Evolutionary conservation across 2,329 filamentous ascomycete genomes (phyloP), one percentile per base, ranked within the genome.

Genomic region (Amylocarpus encephaloides): DNA sequence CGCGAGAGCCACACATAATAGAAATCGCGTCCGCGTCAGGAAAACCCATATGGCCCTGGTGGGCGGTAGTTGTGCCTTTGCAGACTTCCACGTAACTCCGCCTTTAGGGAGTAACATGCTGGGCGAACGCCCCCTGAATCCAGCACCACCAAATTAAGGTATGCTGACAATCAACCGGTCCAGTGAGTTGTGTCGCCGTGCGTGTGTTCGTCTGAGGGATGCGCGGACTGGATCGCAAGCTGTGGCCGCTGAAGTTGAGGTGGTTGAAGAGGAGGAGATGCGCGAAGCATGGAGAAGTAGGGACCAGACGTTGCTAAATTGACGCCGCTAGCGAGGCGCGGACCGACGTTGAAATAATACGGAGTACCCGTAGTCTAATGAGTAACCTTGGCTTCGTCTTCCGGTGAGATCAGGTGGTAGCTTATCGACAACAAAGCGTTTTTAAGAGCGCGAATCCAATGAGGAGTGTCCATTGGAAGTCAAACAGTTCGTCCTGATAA

Each of bases 71-170:
- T 82, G 80, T 63, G 86, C 78, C 73, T 82, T 87, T 60, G 91
- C 86, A 59, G 88, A 86, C 76, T 95, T 96, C 91, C 92, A 97
- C 69, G 83, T 90, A 65, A 92, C 79, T 67, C 88, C 88, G 68
- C 88, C 88, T 72, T 95, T 95, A 58, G 88, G 87, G 62, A 94
- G 82, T 73, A 96, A 82, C 91, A 96, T 96, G 56, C 59, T 74
- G 66, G 54, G 60, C 74, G 65, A 66, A 65, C 57, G 64, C 65
- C 59, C 64, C 68, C 68, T 68, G 68, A 68, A 54, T 56, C 49
- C 58, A 59, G 62, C 66, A 71, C 71, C 71, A 71, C 69, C 68
- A 65, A 51, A 52, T 54, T 49, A 54, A 52, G 45, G 49, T 48
- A 57, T 56, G 48, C 40, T 59, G 53, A 62, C 58, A 60, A 63